phyloP scores from a whole-genome alignment of 768 basidiomycete species.

The Pisolithus marmoratus region DNA sequence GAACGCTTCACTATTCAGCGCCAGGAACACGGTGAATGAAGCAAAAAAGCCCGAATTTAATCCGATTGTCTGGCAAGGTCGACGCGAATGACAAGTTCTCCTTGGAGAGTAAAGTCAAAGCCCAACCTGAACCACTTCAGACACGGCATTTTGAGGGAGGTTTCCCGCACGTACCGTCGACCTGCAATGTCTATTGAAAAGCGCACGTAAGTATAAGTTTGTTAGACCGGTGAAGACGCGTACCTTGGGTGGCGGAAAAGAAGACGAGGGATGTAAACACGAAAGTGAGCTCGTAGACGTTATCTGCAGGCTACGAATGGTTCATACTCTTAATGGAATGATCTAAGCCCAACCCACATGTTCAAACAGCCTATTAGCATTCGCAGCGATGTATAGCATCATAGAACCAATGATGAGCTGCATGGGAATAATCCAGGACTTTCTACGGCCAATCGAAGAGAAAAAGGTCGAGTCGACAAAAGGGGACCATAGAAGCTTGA shows the following conservation, averaged over 20 bases:
- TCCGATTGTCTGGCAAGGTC: slow-evolving; percentile 96
- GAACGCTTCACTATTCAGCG: slow-evolving; percentile 92
- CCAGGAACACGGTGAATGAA: slow-evolving; percentile 95
- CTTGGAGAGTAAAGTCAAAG: slow-evolving; percentile 79
- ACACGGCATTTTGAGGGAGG: slow-evolving; percentile 25
- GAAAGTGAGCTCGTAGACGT: slow-evolving; percentile 71
- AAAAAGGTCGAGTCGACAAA: slow-evolving; percentile 91
- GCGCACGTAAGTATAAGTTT: slow-evolving; percentile 9
- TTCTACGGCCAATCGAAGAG: slow-evolving; percentile 81
- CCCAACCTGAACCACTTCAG: slow-evolving; percentile 56
- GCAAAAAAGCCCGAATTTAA: slow-evolving; percentile 94
- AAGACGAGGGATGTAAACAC: slow-evolving; percentile 88
- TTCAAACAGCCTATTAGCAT: slow-evolving; percentile 71
- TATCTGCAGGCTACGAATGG: slow-evolving; percentile 62
- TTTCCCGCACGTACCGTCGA: slow-evolving; percentile 64
- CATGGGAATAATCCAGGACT: slow-evolving; percentile 99
- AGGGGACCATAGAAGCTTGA: slow-evolving; percentile 96
- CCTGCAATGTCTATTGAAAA: slow-evolving; percentile 78
- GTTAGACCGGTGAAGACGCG: slow-evolving; percentile 10
- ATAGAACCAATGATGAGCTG: slow-evolving; percentile 82
- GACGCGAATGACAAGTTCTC: slow-evolving; percentile 95
- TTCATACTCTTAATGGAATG: slow-evolving; percentile 8
- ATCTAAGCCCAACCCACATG: slow-evolving; percentile 44
- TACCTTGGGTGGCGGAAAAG: slow-evolving; percentile 96
- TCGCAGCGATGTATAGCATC: slow-evolving; percentile 72